phyloP scores from a whole-genome alignment of 169 alveolate species.

The Plasmodium billcollinsi region DNA sequence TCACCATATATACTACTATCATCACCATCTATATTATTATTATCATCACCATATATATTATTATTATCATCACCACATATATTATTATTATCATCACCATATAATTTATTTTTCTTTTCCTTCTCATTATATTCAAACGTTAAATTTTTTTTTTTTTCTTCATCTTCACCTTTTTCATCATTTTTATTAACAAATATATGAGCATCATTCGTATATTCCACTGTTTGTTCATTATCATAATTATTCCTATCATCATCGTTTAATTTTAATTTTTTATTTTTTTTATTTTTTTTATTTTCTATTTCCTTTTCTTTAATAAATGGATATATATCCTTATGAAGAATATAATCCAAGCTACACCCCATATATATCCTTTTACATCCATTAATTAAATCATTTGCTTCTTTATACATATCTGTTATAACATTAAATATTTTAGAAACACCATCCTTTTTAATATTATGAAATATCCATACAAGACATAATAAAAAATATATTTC shows the following conservation, averaged over 20 bases:
- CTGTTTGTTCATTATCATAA: not conserved
- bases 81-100: too few relatives aligned
- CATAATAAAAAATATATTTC: constrained; percentile 53
- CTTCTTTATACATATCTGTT: constrained; percentile 25
- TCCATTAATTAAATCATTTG: constrained; percentile 26
- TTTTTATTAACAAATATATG: not conserved
- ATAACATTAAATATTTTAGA: constrained; percentile 43
- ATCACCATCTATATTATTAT: not conserved
- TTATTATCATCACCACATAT: too few relatives aligned
- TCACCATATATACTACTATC: not conserved
- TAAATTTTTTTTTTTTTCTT: not conserved
- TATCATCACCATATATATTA: not conserved
- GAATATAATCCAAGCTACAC: not conserved
- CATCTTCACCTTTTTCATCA: not conserved
- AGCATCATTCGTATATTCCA: not conserved
- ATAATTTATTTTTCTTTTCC: too few relatives aligned
- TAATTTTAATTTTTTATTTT: constrained; percentile 7
- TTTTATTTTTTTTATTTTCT: not conserved
- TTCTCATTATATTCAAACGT: too few relatives aligned
- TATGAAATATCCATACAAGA: constrained; percentile 17
- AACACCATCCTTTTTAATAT: constrained; percentile 52
- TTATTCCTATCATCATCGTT: not conserved
- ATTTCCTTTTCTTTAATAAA: constrained; percentile 15
- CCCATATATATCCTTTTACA: constrained; percentile 5
- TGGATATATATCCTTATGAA: constrained; percentile 36